Evolutionary conservation across 768 basidiomycete genomes (phyloP).

Genomic region (Trametes villosa): DNA sequence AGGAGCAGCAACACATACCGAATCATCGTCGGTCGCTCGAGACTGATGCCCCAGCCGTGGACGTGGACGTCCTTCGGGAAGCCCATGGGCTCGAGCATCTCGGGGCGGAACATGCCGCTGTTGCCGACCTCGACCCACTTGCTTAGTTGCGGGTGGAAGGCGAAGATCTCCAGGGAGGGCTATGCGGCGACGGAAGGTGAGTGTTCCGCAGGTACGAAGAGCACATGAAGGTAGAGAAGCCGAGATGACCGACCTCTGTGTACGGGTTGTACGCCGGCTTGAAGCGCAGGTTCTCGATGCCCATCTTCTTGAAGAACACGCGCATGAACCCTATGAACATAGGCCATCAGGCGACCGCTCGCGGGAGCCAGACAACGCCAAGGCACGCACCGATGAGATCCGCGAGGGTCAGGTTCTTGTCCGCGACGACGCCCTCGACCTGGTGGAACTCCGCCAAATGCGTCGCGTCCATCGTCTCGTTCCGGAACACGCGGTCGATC

Average conservation of each 20-base stretch:
- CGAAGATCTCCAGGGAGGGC: constrained; percentile 98
- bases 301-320: constrained; percentile 98
- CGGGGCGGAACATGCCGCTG: constrained; percentile 99
- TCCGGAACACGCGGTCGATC: constrained; percentile 98
- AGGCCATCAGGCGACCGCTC: neutral
- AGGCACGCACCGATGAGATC: constrained; percentile 82
- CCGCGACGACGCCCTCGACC: constrained; percentile 99
- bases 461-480: constrained; percentile 98
- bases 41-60: constrained; percentile 93
- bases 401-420: constrained; percentile 87
- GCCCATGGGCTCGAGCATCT: constrained; percentile 99
- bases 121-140: constrained; percentile 99
- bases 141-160: constrained; percentile 91
- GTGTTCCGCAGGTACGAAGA: neutral
- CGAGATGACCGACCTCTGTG: constrained; percentile 63
- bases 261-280: constrained; percentile 99
- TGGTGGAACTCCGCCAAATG: constrained; percentile 99
- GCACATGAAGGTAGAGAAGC: constrained; percentile 12
- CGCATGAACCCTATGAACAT: constrained; percentile 81
- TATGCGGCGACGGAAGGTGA: constrained; percentile 33
- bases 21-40: constrained; percentile 99
- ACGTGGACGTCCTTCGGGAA: constrained; percentile 96
- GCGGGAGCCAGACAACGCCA: neutral
- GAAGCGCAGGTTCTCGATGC: constrained; percentile 91
- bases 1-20: constrained; percentile 54